These are phyloP conservation scores for Eucalyptus polyanthemos DNA, from an alignment of 345 rosid genomes.

Conservation along the genomic window DNA sequence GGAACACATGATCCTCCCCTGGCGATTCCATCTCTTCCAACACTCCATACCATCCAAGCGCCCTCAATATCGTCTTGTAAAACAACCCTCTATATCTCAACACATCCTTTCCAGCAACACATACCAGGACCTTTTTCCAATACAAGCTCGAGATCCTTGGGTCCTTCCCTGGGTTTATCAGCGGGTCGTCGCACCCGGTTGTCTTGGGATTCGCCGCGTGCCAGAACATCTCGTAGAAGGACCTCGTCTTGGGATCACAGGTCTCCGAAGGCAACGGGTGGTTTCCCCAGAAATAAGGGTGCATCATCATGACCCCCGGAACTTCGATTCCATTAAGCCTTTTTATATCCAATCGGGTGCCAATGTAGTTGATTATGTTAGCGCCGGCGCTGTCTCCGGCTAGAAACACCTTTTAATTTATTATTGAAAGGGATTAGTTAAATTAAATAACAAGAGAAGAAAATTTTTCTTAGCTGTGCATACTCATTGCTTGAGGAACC, in stretches of 20 bases:
- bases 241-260: background rate
- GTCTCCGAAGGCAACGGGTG: background rate
- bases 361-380: background rate
- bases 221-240: background rate
- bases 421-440: no score
- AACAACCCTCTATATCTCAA: background rate
- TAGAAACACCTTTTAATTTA: background rate
- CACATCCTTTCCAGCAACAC: background rate
- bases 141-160: background rate
- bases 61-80: background rate
- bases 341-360: background rate
- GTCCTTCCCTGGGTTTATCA: background rate
- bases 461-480: background rate
- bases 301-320: background rate
- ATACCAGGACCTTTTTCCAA: background rate
- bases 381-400: background rate
- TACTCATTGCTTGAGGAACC: background rate
- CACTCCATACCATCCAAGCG: background rate
- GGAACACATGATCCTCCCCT: background rate
- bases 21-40: background rate
- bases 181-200: background rate
- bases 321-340: background rate
- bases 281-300: background rate
- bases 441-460: background rate
- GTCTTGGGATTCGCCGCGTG: background rate